Percentiles rank a stretch among this genome's conserved stretches.
Conservation (phyloP, 2,329 filamentous ascomycete genomes). For the Penicillium hordei region DNA sequence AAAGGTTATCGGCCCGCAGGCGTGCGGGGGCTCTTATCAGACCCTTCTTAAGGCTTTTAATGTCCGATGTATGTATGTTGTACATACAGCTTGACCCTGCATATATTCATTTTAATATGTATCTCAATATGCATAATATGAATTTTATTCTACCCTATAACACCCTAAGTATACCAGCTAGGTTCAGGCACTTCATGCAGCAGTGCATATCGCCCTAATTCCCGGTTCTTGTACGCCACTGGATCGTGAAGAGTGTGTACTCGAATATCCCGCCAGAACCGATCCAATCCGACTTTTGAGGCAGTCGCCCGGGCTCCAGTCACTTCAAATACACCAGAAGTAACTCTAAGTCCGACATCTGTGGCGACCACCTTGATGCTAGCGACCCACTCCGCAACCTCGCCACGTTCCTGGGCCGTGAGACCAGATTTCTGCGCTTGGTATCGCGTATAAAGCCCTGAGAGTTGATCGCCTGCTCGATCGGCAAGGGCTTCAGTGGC, state of each 20-base stretch:
- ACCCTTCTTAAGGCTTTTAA: neutral
- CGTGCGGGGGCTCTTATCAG: conserved; percentile 1
- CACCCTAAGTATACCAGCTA: conserved; percentile 58
- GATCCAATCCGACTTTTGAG: conserved; percentile 60
- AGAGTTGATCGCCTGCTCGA: conserved; percentile 52
- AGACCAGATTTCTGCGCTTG: conserved; percentile 44
- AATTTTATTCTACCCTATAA: neutral
- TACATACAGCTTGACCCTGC: neutral
- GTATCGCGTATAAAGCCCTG: conserved; percentile 49
- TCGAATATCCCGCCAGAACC: conserved; percentile 66
- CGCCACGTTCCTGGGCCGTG: conserved; percentile 56
- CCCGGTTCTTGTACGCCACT: conserved; percentile 65
- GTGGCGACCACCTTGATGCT: conserved; percentile 64
- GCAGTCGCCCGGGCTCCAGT: conserved; percentile 60
- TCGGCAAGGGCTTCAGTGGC: conserved; percentile 61
- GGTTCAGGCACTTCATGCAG: conserved; percentile 58
- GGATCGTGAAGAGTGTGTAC: conserved; percentile 68
- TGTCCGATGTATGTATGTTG: neutral
- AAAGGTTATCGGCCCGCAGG: conserved; percentile 10
- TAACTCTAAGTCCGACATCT: conserved; percentile 59
- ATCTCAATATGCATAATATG: neutral
- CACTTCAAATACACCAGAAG: conserved; percentile 63
- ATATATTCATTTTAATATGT: neutral
- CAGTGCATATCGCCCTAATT: conserved; percentile 59
- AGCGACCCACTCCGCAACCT: conserved; percentile 63